Base-by-base conservation (phyloP, 179 eudicot species). In the Drosera spatulata region DNA sequence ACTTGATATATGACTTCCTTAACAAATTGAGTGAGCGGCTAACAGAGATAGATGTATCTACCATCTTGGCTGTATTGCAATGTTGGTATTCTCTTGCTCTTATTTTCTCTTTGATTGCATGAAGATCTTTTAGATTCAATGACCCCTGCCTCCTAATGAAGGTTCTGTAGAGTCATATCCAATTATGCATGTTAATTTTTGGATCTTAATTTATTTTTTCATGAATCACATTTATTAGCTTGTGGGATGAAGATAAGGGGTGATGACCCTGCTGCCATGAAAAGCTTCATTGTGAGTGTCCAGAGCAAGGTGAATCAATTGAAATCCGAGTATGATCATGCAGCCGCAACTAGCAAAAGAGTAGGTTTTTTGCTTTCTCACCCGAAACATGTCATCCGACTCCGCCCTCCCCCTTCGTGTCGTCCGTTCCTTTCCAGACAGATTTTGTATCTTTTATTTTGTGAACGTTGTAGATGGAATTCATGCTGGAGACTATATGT, bases 201-300 rank as follows among this genome's bases (percentile, higher is more conserved):
- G 33, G 33, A 22, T 22, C 33, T 22, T 22, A 22, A 22, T 22
- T 22, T 22, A 22, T 22, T 22, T 22, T 22, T 22, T 22, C 33
- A 22, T 22, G 33, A 22, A 22, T 22, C 33, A 22, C 33, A 22
- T 22, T 44, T 40, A 58, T 61, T 75, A 91, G 98, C 85, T 63
- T 85, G 96, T 78, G 98, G 98, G 65, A 85, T 88, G 96, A 85
- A 82, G 67, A 66, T 91, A 71, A 77, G 96, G 67, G 77, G 87
- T 55, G 98, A 86, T 68, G 90, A 93, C 77, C 93, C 96, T 66
- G 69, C 74, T 69, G 83, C 84, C 62, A 89, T 93, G 99, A 93
- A 93, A 70, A 74, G 73, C 62, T 93, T 93, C 69, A 81, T 93
- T 62, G 61, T 64, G 47, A 76, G 81, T 71, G 83, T 93, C 44